Evolutionary conservation across 2,329 filamentous ascomycete genomes (phyloP).

Genomic region (Aspergillus sp.): DNA sequence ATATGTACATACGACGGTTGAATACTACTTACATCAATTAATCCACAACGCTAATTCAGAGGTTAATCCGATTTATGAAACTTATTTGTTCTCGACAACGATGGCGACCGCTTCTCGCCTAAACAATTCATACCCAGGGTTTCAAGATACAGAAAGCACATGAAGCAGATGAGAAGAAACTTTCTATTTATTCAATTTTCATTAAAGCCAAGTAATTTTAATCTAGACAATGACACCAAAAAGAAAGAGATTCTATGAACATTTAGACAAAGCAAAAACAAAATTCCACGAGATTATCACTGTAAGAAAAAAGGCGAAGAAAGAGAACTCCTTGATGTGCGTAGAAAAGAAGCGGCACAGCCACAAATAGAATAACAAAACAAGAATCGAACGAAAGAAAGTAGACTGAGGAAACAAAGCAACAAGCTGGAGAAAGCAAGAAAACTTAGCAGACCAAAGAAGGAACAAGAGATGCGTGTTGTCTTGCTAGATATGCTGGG

Average conservation of each 20-base stretch:
- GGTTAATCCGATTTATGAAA: no score
- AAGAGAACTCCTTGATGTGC: conserved; percentile 3
- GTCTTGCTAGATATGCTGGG: not conserved
- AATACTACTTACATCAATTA: no score
- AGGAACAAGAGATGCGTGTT: not conserved
- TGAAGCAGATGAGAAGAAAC: no score
- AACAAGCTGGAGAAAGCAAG: not conserved
- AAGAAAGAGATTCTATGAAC: conserved; percentile 12
- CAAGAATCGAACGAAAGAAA: not conserved
- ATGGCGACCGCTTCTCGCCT: no score
- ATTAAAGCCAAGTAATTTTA: not conserved
- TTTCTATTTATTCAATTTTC: not conserved
- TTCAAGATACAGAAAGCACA: no score
- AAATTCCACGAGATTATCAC: not conserved
- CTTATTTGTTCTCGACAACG: no score
- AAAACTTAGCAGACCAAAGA: not conserved
- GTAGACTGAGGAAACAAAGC: not conserved
- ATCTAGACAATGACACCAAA: conserved; percentile 2
- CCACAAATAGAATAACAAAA: not conserved
- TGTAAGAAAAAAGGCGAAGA: not conserved
- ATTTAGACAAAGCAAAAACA: not conserved
- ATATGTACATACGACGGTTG: no score
- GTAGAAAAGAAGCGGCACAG: not conserved
- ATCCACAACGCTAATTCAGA: no score
- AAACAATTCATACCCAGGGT: no score